Evolutionary conservation across 805 yeast species (phyloP).

Genomic region (Saccharomycopsis sp.): DNA sequence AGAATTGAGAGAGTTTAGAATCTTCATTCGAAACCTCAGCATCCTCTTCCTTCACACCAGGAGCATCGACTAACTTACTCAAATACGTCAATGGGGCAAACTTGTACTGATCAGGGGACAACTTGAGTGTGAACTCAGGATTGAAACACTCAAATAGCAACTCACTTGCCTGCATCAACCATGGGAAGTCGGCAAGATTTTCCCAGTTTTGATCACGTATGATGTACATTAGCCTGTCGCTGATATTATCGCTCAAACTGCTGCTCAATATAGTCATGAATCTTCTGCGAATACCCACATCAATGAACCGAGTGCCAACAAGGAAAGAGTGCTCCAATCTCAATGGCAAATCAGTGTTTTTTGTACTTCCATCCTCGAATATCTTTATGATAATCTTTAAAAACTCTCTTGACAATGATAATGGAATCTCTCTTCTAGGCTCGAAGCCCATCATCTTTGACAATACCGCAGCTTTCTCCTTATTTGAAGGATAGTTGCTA

Average conservation of each 20-base stretch:
- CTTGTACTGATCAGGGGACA: conserved; percentile 43
- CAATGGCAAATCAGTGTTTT: conserved; percentile 83
- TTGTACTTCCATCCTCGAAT: conserved; percentile 70
- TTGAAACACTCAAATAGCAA: conserved; percentile 75
- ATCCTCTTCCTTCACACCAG: conserved; percentile 10
- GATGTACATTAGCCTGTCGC: conserved; percentile 75
- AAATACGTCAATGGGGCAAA: conserved; percentile 47
- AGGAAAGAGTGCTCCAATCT: conserved; percentile 95
- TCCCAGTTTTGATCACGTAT: conserved; percentile 98
- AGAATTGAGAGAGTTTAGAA: conserved; percentile 27
- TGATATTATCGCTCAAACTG: conserved; percentile 70
- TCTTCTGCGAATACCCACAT: conserved; percentile 63
- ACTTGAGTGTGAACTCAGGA: conserved; percentile 37
- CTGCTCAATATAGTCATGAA: conserved; percentile 73
- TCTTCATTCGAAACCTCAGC: conserved; percentile 21
- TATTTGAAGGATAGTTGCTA: conserved; percentile 86
- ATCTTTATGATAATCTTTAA: conserved; percentile 83
- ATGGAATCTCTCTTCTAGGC: conserved; percentile 72
- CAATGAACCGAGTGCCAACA: conserved; percentile 83
- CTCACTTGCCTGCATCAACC: conserved; percentile 93
- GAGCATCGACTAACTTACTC: conserved; percentile 21
- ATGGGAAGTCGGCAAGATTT: conserved; percentile 80
- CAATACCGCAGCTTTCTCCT: conserved; percentile 91
- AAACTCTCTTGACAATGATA: conserved; percentile 58
- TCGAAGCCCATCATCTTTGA: conserved; percentile 93